These are phyloP conservation scores for Xylaria sp. DNA, from an alignment of 2,329 filamentous ascomycete species.

Conservation along the genomic window DNA sequence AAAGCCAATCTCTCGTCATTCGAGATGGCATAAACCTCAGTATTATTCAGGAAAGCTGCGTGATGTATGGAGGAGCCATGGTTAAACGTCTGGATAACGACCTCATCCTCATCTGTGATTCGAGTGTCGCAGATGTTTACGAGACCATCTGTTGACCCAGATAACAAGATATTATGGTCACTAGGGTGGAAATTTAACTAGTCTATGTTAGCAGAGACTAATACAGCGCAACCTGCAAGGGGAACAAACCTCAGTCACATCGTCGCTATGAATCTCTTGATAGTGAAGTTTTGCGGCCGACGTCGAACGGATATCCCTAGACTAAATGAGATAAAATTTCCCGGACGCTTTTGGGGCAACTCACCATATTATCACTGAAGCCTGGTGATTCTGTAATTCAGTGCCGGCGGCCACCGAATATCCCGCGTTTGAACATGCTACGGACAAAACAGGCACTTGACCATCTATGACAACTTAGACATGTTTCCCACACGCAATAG, in stretches of 20 bases:
- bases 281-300: constrained; percentile 63
- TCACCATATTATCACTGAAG: constrained; percentile 71
- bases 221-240: constrained; percentile 38
- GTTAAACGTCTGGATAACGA: constrained; percentile 81
- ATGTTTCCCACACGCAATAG: constrained; percentile 3
- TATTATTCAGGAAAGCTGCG: constrained; percentile 73
- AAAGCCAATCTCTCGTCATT: constrained; percentile 82
- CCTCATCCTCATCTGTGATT: constrained; percentile 79
- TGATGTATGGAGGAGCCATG: constrained; percentile 79
- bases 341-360: constrained; percentile 26
- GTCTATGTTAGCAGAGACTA: constrained; percentile 41
- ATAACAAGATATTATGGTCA: constrained; percentile 71
- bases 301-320: constrained; percentile 67
- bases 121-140: constrained; percentile 80
- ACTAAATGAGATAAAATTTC: constrained; percentile 30
- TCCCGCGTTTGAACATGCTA: constrained; percentile 68
- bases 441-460: constrained; percentile 66
- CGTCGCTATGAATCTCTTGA: constrained; percentile 73
- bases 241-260: constrained; percentile 66
- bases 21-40: constrained; percentile 76
- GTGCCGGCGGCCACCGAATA: constrained; percentile 77
- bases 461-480: constrained; percentile 52
- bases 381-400: constrained; percentile 72
- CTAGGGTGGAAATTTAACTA: constrained; percentile 70
- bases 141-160: constrained; percentile 82